phyloP scores from a whole-genome alignment of 148 eudicot genomes.

The Rhododendron griersonianum region DNA sequence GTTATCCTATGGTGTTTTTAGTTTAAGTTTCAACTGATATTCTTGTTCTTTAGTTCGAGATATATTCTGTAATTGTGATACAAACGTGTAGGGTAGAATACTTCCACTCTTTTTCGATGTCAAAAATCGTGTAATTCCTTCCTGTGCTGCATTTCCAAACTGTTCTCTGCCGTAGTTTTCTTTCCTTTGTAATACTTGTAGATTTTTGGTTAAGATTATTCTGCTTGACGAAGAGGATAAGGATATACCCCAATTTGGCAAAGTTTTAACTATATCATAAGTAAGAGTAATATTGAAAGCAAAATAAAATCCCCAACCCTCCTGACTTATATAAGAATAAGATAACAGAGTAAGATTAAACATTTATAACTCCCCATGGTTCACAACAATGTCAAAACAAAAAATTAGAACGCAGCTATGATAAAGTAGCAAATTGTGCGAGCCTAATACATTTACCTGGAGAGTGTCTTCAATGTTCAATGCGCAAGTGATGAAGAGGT shows the following conservation, averaged over 20 bases:
- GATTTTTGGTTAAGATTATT: not conserved
- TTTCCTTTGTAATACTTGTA: not conserved
- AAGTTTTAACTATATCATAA: not conserved
- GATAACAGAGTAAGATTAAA: not conserved
- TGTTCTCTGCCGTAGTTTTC: not conserved
- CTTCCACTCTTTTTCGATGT: not conserved
- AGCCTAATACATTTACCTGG: not conserved
- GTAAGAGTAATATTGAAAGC: too few relatives aligned
- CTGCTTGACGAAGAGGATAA: not conserved
- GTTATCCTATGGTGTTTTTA: not conserved
- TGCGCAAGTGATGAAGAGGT: not conserved
- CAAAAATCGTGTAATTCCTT: not conserved
- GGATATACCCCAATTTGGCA: not conserved
- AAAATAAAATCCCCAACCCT: not conserved
- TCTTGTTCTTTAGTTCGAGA: not conserved
- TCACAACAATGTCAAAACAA: not conserved
- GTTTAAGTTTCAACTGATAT: not conserved
- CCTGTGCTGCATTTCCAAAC: not conserved
- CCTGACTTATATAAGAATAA: not conserved
- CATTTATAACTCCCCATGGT: not conserved
- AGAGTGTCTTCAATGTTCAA: not conserved
- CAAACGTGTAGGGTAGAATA: not conserved
- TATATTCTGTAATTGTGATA: not conserved
- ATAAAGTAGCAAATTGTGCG: not conserved
- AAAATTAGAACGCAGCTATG: not conserved